Percentiles rank a stretch among this genome's conserved stretches.
Conservation (phyloP, 345 rosid genomes). For the Lumnitzera racemosa region DNA sequence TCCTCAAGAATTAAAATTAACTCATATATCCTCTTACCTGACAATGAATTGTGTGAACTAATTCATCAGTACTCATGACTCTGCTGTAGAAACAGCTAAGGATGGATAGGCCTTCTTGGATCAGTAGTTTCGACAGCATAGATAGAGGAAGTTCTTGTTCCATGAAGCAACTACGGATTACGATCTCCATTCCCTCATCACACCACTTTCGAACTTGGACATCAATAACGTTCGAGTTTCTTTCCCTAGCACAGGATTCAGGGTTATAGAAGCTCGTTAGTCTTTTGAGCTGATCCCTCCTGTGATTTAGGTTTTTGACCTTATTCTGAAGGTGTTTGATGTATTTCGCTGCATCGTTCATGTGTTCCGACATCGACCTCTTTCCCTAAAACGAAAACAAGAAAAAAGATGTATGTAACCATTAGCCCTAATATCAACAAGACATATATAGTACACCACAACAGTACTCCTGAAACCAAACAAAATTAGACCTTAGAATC, state of each 20-base stretch:
- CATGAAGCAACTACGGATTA: conserved; percentile 19
- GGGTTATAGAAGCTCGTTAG: conserved; percentile 23
- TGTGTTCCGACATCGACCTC: conserved; percentile 74
- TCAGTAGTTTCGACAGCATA: conserved; percentile 31
- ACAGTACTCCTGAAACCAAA: no score
- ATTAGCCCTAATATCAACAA: no score
- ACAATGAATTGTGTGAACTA: conserved; percentile 41
- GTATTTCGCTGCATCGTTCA: conserved; percentile 60
- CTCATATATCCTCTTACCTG: conserved; percentile 25
- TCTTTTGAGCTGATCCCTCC: conserved; percentile 36
- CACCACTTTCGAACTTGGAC: conserved; percentile 31
- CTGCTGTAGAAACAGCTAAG: conserved; percentile 40
- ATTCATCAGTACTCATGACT: conserved; percentile 28
- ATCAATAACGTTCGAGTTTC: neutral
- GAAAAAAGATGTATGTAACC: no score
- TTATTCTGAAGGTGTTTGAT: conserved; percentile 40
- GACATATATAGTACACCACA: no score
- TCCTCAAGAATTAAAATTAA: no score
- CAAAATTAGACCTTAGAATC: no score
- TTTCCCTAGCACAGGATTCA: conserved; percentile 9
- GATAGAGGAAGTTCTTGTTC: conserved; percentile 37
- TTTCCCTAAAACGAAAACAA: conserved; percentile 45
- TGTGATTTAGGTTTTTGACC: conserved; percentile 30
- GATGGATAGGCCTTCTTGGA: conserved; percentile 41
- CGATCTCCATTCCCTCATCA: conserved; percentile 44